Evolutionary conservation across 805 yeast species (phyloP).

Genomic region (Nakazawaea anatomiae): DNA sequence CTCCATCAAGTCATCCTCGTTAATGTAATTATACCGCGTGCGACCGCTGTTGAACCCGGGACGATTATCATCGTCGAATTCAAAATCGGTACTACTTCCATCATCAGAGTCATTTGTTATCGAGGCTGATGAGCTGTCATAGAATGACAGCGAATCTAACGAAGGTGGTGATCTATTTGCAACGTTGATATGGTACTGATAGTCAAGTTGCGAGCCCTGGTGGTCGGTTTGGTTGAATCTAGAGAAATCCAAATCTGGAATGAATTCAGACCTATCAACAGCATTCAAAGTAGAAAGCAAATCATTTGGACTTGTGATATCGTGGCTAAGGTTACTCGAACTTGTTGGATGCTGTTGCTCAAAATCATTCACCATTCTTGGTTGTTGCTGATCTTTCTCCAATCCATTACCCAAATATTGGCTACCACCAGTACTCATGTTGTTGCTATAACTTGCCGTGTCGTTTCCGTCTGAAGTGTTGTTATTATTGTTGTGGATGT

Average conservation of each 20-base stretch:
- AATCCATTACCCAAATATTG: too few relatives aligned
- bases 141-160: slow-evolving; percentile 7
- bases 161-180: slow-evolving; percentile 10
- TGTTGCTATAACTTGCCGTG: neutral
- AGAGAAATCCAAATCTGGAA: slow-evolving; percentile 7
- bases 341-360: too few relatives aligned
- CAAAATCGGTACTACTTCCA: slow-evolving; percentile 1
- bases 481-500: neutral
- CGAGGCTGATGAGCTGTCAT: slow-evolving; percentile 32
- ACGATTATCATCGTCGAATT: slow-evolving; percentile 3
- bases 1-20: slow-evolving; percentile 21
- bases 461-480: neutral
- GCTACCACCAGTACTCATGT: neutral
- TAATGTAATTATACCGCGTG: slow-evolving; percentile 15
- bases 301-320: neutral
- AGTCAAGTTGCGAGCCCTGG: neutral
- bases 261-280: neutral
- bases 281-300: neutral
- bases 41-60: neutral
- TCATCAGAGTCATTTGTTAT: slow-evolving; percentile 24
- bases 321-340: too few relatives aligned
- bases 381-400: too few relatives aligned
- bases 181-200: slow-evolving; percentile 1
- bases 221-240: neutral
- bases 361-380: too few relatives aligned